Conservation (phyloP, 2,329 filamentous ascomycete genomes). For the Ilyonectria sp. region DNA sequence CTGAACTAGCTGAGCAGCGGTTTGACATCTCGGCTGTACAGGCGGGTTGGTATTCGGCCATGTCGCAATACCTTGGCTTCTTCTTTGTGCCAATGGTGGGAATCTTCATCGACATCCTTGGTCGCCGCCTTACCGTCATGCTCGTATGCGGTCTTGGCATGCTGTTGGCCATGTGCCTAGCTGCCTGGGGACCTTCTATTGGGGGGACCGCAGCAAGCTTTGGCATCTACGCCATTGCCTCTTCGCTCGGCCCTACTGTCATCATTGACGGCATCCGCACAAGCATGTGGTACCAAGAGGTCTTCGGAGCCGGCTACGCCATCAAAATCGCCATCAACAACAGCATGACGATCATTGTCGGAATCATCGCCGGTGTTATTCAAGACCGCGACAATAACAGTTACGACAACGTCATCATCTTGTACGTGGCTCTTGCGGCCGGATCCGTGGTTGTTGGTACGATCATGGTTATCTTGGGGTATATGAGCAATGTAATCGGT, state of each 20-base stretch:
- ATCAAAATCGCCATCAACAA: conserved; percentile 76
- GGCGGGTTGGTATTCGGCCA: conserved; percentile 73
- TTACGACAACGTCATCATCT: conserved; percentile 68
- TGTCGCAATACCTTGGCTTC: conserved; percentile 69
- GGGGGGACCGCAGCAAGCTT: conserved; percentile 72
- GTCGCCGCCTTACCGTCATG: conserved; percentile 68
- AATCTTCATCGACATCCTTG: conserved; percentile 69
- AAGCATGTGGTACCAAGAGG: conserved; percentile 71
- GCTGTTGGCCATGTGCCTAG: conserved; percentile 67
- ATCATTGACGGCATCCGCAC: conserved; percentile 75
- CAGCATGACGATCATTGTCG: conserved; percentile 73
- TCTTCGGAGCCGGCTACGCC: conserved; percentile 73
- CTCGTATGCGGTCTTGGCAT: conserved; percentile 67
- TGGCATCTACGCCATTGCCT: conserved; percentile 71
- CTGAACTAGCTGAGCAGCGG: conserved; percentile 72
- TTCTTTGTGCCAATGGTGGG: conserved; percentile 71
- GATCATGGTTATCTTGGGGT: conserved; percentile 56
- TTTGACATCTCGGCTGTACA: conserved; percentile 69
- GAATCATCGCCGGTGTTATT: conserved; percentile 70
- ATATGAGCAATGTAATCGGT: conserved; percentile 59
- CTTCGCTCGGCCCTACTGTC: conserved; percentile 68
- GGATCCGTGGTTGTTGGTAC: conserved; percentile 63
- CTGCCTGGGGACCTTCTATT: conserved; percentile 64
- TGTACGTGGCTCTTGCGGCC: conserved; percentile 69
- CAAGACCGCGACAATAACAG: conserved; percentile 71